Evolutionary conservation across 129 eudicot genomes (phyloP).

Genomic region (Artemisia argyi): DNA sequence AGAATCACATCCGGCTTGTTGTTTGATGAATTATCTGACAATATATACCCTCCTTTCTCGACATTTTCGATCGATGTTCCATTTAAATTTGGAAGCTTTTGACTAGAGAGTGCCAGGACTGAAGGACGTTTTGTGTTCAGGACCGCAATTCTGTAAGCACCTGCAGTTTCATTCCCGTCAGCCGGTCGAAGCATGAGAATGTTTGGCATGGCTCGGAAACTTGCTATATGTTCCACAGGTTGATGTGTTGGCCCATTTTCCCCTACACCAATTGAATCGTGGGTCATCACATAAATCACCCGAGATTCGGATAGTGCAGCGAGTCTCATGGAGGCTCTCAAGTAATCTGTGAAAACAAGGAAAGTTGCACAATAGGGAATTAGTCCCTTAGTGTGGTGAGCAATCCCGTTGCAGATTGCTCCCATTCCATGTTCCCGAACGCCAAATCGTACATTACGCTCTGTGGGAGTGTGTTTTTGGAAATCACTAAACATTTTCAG

Average conservation of each 20-base stretch:
- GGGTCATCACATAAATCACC: conserved; percentile 61
- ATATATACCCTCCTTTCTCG: conserved; percentile 55
- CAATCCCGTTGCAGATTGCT: conserved; percentile 61
- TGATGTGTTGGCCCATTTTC: conserved; percentile 73
- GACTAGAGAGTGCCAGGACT: conserved; percentile 58
- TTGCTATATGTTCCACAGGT: conserved; percentile 62
- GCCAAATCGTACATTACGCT: conserved; percentile 57
- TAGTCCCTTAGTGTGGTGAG: conserved; percentile 55
- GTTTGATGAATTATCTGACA: conserved; percentile 45
- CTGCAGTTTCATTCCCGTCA: conserved; percentile 67
- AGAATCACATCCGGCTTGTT: conserved; percentile 55
- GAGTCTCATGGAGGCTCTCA: conserved; percentile 64
- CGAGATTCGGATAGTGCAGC: conserved; percentile 52
- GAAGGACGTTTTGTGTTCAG: conserved; percentile 52
- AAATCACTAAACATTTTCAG: conserved; percentile 56
- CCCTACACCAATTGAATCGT: conserved; percentile 64
- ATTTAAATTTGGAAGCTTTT: conserved; percentile 20
- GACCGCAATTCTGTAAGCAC: conserved; percentile 50
- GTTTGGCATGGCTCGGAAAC: conserved; percentile 80
- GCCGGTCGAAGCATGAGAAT: conserved; percentile 69
- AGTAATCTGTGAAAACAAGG: conserved; percentile 68
- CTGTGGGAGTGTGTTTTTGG: conserved; percentile 53
- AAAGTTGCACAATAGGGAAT: conserved; percentile 71
- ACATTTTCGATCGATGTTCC: conserved; percentile 55
- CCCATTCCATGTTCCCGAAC: conserved; percentile 72